These are phyloP conservation scores for Penicillium daleae DNA, from an alignment of 495 filamentous ascomycete genomes.

Conservation along the genomic window DNA sequence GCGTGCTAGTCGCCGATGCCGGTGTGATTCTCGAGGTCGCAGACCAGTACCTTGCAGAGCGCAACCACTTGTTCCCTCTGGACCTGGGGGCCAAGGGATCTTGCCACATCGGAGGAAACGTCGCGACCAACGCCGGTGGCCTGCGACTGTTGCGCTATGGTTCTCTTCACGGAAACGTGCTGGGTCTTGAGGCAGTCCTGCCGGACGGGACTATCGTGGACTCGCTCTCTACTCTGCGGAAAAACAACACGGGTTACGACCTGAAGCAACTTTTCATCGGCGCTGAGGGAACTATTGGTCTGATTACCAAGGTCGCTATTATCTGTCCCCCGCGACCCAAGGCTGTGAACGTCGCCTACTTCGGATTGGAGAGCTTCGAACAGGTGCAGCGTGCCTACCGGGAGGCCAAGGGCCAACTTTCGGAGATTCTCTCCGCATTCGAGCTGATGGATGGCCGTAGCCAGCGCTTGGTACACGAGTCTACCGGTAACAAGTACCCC, in stretches of 20 bases:
- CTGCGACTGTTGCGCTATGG: constrained; percentile 90
- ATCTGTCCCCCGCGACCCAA: constrained; percentile 82
- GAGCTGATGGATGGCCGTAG: constrained; percentile 91
- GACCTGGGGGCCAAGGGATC: constrained; percentile 97
- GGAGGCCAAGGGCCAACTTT: constrained; percentile 85
- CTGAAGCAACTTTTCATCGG: constrained; percentile 98
- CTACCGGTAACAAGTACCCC: constrained; percentile 76
- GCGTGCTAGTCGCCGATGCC: constrained; percentile 84
- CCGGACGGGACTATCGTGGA: constrained; percentile 91
- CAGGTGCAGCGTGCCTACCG: constrained; percentile 80
- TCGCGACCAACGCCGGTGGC: constrained; percentile 95
- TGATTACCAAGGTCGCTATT: constrained; percentile 89
- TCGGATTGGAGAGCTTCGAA: constrained; percentile 84
- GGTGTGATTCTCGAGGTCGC: constrained; percentile 88
- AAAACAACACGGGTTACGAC: constrained; percentile 99
- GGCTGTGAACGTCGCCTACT: constrained; percentile 88
- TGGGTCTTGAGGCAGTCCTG: constrained; percentile 90
- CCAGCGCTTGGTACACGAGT: constrained; percentile 73
- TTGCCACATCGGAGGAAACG: constrained; percentile 97
- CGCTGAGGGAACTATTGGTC: constrained; percentile 89
- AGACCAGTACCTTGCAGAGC: constrained; percentile 79
- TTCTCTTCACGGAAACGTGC: constrained; percentile 87
- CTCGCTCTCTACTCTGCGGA: constrained; percentile 81
- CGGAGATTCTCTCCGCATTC: constrained; percentile 95
- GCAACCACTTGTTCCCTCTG: constrained; percentile 85